Conservation (phyloP, 441 rosid genomes). For the Populus trichocarpa region DNA sequence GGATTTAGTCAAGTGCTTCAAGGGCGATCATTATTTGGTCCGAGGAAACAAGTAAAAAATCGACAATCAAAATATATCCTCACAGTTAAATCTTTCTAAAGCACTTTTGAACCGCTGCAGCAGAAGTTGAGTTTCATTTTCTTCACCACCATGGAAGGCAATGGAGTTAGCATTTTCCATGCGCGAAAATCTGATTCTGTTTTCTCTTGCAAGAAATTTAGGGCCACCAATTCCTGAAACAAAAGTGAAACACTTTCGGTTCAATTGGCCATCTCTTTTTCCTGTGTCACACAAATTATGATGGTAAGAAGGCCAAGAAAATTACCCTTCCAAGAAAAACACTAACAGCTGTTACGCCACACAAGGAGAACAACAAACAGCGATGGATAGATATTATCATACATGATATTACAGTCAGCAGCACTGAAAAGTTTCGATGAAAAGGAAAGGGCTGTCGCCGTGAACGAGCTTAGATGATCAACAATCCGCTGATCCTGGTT, state of each 20-base stretch:
- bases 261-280: background rate
- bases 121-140: slow-evolving; percentile 76
- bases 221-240: slow-evolving; percentile 69
- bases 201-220: slow-evolving; percentile 96
- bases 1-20: background rate
- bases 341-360: slow-evolving; percentile 83
- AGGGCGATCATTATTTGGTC: background rate
- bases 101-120: slow-evolving; percentile 87
- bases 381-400: slow-evolving; percentile 76
- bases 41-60: background rate
- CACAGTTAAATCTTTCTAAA: slow-evolving; percentile 74
- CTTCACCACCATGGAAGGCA: slow-evolving; percentile 94
- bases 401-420: slow-evolving; percentile 84
- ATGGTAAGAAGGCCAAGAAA: slow-evolving; percentile 7
- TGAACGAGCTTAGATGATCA: slow-evolving; percentile 85
- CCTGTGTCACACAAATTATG: background rate
- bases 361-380: slow-evolving; percentile 70
- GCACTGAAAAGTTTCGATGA: slow-evolving; percentile 76
- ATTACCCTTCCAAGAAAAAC: slow-evolving; percentile 80
- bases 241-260: slow-evolving; percentile 12
- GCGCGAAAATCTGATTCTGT: slow-evolving; percentile 94
- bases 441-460: slow-evolving; percentile 82
- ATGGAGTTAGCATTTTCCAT: slow-evolving; percentile 96
- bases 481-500: slow-evolving; percentile 91
- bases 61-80: slow-evolving; percentile 15